phyloP scores from a whole-genome alignment of 2,329 filamentous ascomycete species.

The Sclerotiophoma versabilis region DNA sequence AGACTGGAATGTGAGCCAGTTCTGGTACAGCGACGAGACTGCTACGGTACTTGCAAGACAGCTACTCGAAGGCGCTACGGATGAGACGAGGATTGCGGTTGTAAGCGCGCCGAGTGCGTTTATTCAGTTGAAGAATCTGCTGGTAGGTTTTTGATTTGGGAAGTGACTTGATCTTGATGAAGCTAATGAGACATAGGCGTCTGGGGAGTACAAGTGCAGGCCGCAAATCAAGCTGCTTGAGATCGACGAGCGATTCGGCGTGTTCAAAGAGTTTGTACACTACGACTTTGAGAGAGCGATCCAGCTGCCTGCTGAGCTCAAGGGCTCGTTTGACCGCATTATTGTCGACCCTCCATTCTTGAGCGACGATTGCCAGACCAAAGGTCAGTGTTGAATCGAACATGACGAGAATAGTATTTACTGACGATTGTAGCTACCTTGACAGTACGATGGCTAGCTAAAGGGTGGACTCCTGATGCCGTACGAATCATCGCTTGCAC shows the following conservation, averaged over 20 bases:
- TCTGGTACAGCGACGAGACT: conserved; percentile 82
- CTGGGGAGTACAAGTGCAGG: conserved; percentile 37
- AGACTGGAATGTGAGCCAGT: conserved; percentile 85
- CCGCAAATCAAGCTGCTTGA: conserved; percentile 74
- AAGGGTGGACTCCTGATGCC: conserved; percentile 50
- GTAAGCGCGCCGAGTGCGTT: conserved; percentile 81
- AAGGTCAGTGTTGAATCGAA: conserved; percentile 56
- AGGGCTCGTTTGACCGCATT: conserved; percentile 70
- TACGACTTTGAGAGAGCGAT: conserved; percentile 78
- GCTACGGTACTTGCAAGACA: conserved; percentile 69
- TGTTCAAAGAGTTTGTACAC: conserved; percentile 76
- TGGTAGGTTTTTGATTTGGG: conserved; percentile 56
- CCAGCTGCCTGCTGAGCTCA: conserved; percentile 68
- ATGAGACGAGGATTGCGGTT: conserved; percentile 68
- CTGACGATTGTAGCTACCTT: conserved; percentile 64
- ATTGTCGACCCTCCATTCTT: conserved; percentile 82
- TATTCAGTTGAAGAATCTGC: conserved; percentile 74
- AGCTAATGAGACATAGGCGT: conserved; percentile 29
- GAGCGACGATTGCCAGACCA: conserved; percentile 81
- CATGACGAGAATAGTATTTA: background rate
- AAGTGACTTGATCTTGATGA: background rate
- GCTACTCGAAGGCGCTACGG: conserved; percentile 67
- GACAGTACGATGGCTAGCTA: conserved; percentile 76
- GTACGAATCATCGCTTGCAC: conserved; percentile 71
- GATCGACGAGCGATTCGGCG: conserved; percentile 74